phyloP scores from a whole-genome alignment of 305 asterid genomes.

The Rubia tinctorum region DNA sequence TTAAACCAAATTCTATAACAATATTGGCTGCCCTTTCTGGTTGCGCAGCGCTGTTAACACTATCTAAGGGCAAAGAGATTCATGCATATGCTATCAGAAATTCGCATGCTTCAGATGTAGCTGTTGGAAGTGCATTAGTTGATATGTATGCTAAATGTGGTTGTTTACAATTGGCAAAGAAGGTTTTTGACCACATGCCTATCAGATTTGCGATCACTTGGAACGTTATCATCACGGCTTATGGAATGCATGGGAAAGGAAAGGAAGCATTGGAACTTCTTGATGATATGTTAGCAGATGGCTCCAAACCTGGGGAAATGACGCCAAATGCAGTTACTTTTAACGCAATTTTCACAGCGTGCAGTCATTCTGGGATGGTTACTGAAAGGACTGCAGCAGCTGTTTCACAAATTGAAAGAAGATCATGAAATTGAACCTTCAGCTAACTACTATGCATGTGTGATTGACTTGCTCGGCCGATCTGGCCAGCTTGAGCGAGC shows the following conservation, averaged over 20 bases:
- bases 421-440: constrained; percentile 47
- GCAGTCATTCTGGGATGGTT: constrained; percentile 82
- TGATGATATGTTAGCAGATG: constrained; percentile 35
- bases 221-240: constrained; percentile 79
- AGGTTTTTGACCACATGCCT: constrained; percentile 61
- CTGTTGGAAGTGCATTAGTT: constrained; percentile 76
- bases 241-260: constrained; percentile 84
- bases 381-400: constrained; percentile 52
- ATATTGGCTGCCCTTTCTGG: constrained; percentile 80
- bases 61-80: constrained; percentile 72
- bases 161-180: constrained; percentile 54
- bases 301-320: constrained; percentile 34
- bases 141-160: constrained; percentile 91
- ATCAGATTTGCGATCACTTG: constrained; percentile 63
- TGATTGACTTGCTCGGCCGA: constrained; percentile 80
- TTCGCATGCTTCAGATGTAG: constrained; percentile 49
- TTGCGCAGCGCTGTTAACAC: constrained; percentile 64
- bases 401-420: constrained; percentile 55
- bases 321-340: constrained; percentile 68
- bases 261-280: constrained; percentile 52
- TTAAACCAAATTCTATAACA: constrained; percentile 67
- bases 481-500: constrained; percentile 76
- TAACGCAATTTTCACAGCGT: constrained; percentile 64
- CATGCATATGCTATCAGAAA: constrained; percentile 61
- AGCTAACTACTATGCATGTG: constrained; percentile 73